Evolutionary conservation across 2,329 filamentous ascomycete species (phyloP), one percentile per base, ranked within the genome.

Genomic region (Epichloe amarillans): DNA sequence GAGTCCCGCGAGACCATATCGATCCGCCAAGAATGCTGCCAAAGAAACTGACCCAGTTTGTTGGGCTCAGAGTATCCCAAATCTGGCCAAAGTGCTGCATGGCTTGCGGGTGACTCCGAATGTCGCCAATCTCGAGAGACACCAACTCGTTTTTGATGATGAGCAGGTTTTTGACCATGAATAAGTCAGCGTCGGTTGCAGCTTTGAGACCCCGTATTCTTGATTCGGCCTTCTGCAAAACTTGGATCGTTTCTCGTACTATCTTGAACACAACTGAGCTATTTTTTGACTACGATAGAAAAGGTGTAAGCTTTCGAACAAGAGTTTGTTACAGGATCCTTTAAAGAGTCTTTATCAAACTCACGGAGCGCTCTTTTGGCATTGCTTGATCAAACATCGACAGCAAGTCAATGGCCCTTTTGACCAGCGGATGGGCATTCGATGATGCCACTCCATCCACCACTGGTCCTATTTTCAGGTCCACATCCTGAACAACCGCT

Each of bases 111-210:
- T 76, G 72, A 50, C 75, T 76, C 53, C 79, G 71, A 15, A 81
- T 75, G 56, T 83, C 79, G 48, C 79, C 90, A 57, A 98, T 96
- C 69, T 98, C 93, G 54, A 98, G 89, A 10, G 90, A 90, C 26
- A 98, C 83, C 48, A 98, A 86, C 64, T 96, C 88, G 63, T 96
- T 94, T 67, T 97, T 97, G 48, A 98, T 79, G 47, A 96, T 84
- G 47, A 98, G 83, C 2, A 98, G 77, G 64, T 98, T 95, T 59
- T 91, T 93, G 60, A 98, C 84, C 61, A 96, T 83, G 68, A 98
- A 98, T 4, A 98, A 76, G 58, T 95, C 86, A 0, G 86, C 79
- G 63, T 97, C 89, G 6, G 83, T 63, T 21, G 76, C 73, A 51
- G 67, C 62, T 56, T 73, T 75, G 55, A 79, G 80, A 37, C 76